Percentiles rank a stretch among this genome's conserved stretches.
phyloP scores from a whole-genome alignment of 371 early-diverging fungal genomes.

The Capillidium rhysosporum region DNA sequence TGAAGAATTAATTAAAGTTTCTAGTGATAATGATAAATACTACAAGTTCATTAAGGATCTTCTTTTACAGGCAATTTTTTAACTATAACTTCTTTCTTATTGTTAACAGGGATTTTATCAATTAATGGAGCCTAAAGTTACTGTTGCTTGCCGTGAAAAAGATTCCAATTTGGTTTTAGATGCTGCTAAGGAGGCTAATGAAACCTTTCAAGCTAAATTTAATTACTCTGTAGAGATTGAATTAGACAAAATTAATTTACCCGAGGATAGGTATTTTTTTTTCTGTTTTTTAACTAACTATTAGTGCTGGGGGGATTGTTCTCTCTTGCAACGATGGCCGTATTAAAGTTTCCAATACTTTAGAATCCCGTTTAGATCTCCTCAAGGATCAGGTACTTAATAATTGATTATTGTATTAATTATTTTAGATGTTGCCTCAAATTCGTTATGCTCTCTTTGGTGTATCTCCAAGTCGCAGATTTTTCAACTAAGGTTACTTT shows the following conservation, averaged over 20 bases:
- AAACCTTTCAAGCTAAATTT: conserved; percentile 34
- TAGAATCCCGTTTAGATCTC: conserved; percentile 69
- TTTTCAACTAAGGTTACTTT: conserved; percentile 45
- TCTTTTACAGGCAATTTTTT: conserved; percentile 35
- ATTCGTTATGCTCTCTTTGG: conserved; percentile 73
- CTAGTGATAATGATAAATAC: conserved; percentile 31
- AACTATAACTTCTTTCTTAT: not conserved
- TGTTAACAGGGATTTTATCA: conserved; percentile 42
- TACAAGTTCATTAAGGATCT: conserved; percentile 36
- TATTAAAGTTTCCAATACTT: conserved; percentile 70
- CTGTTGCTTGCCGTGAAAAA: conserved; percentile 42
- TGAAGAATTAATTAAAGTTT: conserved; percentile 23
- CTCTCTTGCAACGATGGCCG: conserved; percentile 51
- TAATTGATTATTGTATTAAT: not conserved
- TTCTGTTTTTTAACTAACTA: not conserved
- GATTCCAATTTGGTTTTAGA: conserved; percentile 42
- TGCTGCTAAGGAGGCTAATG: conserved; percentile 31
- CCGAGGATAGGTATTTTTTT: conserved; percentile 20
- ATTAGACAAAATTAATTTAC: conserved; percentile 15
- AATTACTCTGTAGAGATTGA: conserved; percentile 17
- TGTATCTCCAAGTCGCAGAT: conserved; percentile 64
- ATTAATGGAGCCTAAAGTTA: conserved; percentile 57
- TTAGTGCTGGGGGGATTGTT: conserved; percentile 78
- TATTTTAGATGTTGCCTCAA: conserved; percentile 55
- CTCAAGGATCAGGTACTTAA: conserved; percentile 33